Percentiles rank a stretch among this genome's conserved stretches.
Evolutionary conservation across 257 asterid species (phyloP).

Genomic region (Lavandula angustifolia): DNA sequence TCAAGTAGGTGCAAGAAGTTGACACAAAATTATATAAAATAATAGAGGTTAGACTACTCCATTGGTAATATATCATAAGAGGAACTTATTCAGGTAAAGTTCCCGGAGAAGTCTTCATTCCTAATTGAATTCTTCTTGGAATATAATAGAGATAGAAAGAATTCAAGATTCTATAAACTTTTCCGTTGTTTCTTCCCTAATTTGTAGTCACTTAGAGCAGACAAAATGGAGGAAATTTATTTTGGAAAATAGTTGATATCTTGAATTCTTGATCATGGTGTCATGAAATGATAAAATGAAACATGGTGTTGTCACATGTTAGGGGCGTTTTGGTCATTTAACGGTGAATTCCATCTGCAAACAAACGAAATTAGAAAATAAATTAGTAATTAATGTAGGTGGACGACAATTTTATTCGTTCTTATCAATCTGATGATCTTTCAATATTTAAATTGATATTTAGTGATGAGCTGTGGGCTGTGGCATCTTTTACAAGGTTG

Average conservation of each 20-base stretch:
- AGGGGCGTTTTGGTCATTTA: slow-evolving; percentile 6
- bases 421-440: slow-evolving; percentile 30
- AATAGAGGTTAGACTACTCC: slow-evolving; percentile 35
- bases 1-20: slow-evolving; percentile 23
- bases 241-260: no score
- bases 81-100: slow-evolving; percentile 34
- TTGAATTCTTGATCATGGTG: no score
- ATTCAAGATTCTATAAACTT: no score
- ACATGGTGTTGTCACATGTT: no score
- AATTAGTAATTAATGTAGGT: not conserved
- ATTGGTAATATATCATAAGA: slow-evolving; percentile 27
- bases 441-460: slow-evolving; percentile 22
- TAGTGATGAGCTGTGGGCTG: slow-evolving; percentile 24
- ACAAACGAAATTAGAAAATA: slow-evolving; percentile 3
- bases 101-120: slow-evolving; percentile 41
- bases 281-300: no score
- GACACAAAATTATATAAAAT: slow-evolving; percentile 31
- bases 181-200: not conserved
- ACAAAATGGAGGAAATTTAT: not conserved
- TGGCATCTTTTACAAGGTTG: slow-evolving; percentile 30
- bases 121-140: slow-evolving; percentile 50
- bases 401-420: slow-evolving; percentile 23
- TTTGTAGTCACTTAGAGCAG: slow-evolving; percentile 7
- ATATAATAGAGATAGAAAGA: no score
- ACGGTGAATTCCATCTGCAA: slow-evolving; percentile 8